Evolutionary conservation across 2,329 filamentous ascomycete species (phyloP), one percentile per base, ranked within the genome.

Genomic region (Ceratocystis albifundus): DNA sequence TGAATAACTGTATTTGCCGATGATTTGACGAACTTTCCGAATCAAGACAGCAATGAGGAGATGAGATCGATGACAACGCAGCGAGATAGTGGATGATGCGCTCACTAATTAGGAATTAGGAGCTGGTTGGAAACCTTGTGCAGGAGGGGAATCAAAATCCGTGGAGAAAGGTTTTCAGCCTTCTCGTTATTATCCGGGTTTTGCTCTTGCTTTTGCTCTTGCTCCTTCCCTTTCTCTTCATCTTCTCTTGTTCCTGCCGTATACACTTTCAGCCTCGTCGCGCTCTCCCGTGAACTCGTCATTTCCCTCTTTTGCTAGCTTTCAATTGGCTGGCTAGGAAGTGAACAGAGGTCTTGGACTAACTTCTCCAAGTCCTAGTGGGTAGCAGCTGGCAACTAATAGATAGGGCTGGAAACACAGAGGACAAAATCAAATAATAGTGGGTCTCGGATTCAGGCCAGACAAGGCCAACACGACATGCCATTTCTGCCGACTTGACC

Each of bases 361-460:
- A 36, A 41, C 36, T 32, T 59, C 55, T 59, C 55, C 55, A 59
- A 59, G 28, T 59, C 55, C 28, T n/a, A 59, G 55, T 36, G 15
- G 8, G 12, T 20, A 10, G 12, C 55, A 36, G 55, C 55, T 59
- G 55, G 30, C 28, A 15, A 6, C 20, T 30, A 12, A 5, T 30
- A 20, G 55, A 28, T 59, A n/a, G n/a, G 48, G 48, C 48, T 53
- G 48, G 7, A 20, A 22, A 8, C 22, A 17, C n/a, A n/a, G 48
- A 53, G 17, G n/a, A 53, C 22, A n/a, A 53, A n/a, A 25, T 20
- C 48, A n/a, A n/a, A 22, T 53, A 25, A 25, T 53, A n/a, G 6
- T 20, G 7, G 48, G 48, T 53, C 48, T 25, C 6, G 8, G 7
- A n/a, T 20, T 25, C 48, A 53, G 22, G 30, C 15, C 55, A 59